phyloP scores from a whole-genome alignment of 2,329 filamentous ascomycete genomes.

The Aspergillus sp. region DNA sequence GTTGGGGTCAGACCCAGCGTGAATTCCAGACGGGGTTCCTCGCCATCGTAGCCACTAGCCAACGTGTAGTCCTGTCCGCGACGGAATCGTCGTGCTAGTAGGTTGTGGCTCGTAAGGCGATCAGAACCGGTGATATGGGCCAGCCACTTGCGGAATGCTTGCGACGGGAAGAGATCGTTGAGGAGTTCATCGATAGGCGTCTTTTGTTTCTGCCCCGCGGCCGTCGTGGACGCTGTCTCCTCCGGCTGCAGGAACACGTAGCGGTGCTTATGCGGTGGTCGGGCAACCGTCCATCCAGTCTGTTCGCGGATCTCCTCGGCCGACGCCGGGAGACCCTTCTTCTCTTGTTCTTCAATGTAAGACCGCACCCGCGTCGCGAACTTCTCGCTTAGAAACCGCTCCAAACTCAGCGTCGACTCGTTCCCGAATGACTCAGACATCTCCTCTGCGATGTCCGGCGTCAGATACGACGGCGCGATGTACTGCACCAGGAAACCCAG shows the following conservation, averaged over 20 bases:
- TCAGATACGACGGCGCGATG: constrained; percentile 82
- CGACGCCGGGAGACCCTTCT: constrained; percentile 32
- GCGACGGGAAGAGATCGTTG: constrained; percentile 72
- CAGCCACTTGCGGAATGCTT: constrained; percentile 83
- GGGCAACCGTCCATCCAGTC: constrained; percentile 64
- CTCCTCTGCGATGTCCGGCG: constrained; percentile 80
- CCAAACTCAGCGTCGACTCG: constrained; percentile 73
- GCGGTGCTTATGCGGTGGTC: constrained; percentile 90
- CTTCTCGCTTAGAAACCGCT: constrained; percentile 67
- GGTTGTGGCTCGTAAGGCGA: constrained; percentile 59
- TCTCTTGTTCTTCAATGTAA: constrained; percentile 62
- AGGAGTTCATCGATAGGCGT: constrained; percentile 65
- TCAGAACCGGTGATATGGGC: constrained; percentile 67
- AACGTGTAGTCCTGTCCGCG: constrained; percentile 85
- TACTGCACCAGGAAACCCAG: constrained; percentile 86
- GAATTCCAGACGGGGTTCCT: constrained; percentile 70
- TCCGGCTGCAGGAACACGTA: constrained; percentile 66
- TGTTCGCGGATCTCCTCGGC: constrained; percentile 51
- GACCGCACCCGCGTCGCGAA: constrained; percentile 64
- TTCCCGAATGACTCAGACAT: constrained; percentile 72
- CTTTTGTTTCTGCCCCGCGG: constrained; percentile 20
- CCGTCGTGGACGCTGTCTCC: too few relatives aligned
- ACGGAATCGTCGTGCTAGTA: constrained; percentile 80
- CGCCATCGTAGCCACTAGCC: constrained; percentile 68
- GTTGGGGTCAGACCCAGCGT: constrained; percentile 82